A percentile compares a stretch with the other conserved stretches of the same genome.
phyloP scores from a whole-genome alignment of 108 stramenopile genomes.

The Craspedostauros australis region DNA sequence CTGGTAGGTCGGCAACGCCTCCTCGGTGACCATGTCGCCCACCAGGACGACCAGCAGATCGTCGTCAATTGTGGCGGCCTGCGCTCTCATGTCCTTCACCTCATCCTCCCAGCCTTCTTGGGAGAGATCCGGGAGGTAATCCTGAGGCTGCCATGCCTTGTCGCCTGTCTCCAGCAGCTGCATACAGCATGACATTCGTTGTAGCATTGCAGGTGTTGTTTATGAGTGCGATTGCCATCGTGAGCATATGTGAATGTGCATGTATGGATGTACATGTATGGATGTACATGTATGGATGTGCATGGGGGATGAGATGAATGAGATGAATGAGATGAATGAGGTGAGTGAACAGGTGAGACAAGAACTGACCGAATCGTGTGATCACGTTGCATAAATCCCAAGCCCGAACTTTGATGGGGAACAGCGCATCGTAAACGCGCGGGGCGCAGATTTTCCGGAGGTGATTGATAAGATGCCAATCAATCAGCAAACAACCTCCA shows the following conservation, averaged over 20 bases:
- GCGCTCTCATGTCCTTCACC: constrained; percentile 64
- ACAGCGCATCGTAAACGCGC: background rate
- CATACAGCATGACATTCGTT: too few species aligned
- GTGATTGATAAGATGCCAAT: background rate
- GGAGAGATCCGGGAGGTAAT: constrained; percentile 84
- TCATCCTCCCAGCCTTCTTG: constrained; percentile 62
- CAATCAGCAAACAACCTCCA: background rate
- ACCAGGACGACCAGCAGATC: constrained; percentile 83
- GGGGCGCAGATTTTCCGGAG: background rate
- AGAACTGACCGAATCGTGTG: background rate
- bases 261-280: too few species aligned
- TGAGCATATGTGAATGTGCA: too few species aligned
- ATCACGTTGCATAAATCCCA: too few species aligned
- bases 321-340: background rate
- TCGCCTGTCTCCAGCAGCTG: constrained; percentile 87
- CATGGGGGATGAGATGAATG: too few species aligned
- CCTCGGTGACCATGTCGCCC: constrained; percentile 92
- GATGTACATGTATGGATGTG: too few species aligned
- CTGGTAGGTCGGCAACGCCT: constrained; percentile 90
- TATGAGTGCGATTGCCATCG: too few species aligned
- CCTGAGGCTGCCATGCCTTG: constrained; percentile 86
- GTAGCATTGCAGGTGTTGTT: too few species aligned
- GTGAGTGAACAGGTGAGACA: constrained; percentile 3
- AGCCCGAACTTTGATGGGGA: background rate
- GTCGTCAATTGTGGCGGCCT: constrained; percentile 65